Base-by-base conservation (phyloP, 2,329 filamentous ascomycete genomes). In the Botrytis hyacinthi region DNA sequence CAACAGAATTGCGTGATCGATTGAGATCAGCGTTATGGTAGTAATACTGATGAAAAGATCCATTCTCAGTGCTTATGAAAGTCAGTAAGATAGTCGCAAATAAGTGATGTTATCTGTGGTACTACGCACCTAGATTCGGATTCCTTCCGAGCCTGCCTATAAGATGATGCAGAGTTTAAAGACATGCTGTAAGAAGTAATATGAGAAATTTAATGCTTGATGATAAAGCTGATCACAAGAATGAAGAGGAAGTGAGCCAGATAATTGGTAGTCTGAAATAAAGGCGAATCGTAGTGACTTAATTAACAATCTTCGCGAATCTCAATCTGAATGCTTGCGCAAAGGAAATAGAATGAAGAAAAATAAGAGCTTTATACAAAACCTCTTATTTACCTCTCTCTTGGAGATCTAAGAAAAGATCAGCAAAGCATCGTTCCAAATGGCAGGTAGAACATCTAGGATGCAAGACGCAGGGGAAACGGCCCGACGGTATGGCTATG, bases 51-150 rank as follows among this genome's bases (percentile, higher is more conserved):
- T 54, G 32, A 40, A 14, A 5, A 40, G 16, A 40, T 40, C 22
- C 29, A 26, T 8, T 54, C 22, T 22, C 35, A 6, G 26, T 67
- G 46, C 65, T 67, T 67, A 20, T 67, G n/a, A 54, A 67, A 67
- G 46, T 67, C 46, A 67, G 65, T 40, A 54, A 54, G 46, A 54
- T 40, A 54, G 35, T 29, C 65, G 40, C 16, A 29, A 22, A 37
- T 12, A 26, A 10, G 48, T 67, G 22, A 35, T 54, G 35, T 35
- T 35, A 40, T 48, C 22, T 54, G 46, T 54, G 46, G n/a, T 48
- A 54, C 26, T 20, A 60, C 22, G 32, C 60, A 72, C 70, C 51
- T 72, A n/a, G 70, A 51, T 22, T 14, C 12, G 57, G 51, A 48
- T 46, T 37, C 62, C 9, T 42, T 22, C n/a, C 40, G 51, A n/a